Percentiles rank a stretch among this genome's conserved stretches.
phyloP scores from a whole-genome alignment of 495 filamentous ascomycete species.

The Ramalina intermedia region DNA sequence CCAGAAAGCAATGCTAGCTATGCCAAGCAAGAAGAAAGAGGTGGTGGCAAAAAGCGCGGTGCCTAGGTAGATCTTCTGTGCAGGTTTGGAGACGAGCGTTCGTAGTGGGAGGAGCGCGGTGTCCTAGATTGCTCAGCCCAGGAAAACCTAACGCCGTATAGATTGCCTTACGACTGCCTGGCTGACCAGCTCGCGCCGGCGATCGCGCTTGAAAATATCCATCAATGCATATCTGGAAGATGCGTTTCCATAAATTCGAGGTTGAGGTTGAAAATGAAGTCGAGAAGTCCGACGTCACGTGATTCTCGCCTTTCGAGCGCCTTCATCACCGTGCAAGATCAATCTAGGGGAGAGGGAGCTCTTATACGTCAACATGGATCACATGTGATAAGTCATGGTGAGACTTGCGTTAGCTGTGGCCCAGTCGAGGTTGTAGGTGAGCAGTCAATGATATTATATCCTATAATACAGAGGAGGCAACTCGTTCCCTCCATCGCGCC shows the following conservation, averaged over 20 bases:
- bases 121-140: slow-evolving; percentile 7
- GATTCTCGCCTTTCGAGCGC: too few species aligned
- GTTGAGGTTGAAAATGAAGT: too few species aligned
- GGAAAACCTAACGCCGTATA: neutral
- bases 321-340: too few species aligned
- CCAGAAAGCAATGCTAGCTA: slow-evolving; percentile 53
- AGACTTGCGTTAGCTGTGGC: too few species aligned
- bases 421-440: neutral
- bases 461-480: slow-evolving; percentile 2
- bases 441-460: neutral
- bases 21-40: slow-evolving; percentile 40
- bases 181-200: neutral
- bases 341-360: too few species aligned
- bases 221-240: neutral
- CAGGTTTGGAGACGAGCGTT: slow-evolving; percentile 47
- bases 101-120: slow-evolving; percentile 26
- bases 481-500: neutral
- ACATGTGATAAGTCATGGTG: too few species aligned
- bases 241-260: neutral
- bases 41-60: slow-evolving; percentile 48
- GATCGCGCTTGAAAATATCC: neutral
- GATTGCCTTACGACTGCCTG: slow-evolving; percentile 3
- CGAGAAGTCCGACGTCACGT: too few species aligned
- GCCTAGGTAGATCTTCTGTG: slow-evolving; percentile 57
- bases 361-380: too few species aligned